A percentile compares a stretch with the other conserved stretches of the same genome.
These are phyloP conservation scores for Knufia petricola DNA, from an alignment of 2,329 filamentous ascomycete species.

Conservation along the genomic window DNA sequence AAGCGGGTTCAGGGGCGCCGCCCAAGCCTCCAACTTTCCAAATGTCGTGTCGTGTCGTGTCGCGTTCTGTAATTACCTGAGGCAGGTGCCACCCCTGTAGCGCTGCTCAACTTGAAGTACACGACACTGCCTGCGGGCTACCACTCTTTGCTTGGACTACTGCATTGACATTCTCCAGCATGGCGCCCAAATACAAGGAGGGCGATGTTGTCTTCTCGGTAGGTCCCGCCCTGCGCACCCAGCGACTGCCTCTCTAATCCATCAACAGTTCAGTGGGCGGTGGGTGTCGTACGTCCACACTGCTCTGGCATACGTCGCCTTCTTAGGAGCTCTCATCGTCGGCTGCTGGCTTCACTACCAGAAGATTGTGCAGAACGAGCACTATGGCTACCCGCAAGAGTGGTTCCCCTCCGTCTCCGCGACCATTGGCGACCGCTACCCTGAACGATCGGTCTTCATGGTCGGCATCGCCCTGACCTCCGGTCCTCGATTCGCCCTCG, in stretches of 20 bases:
- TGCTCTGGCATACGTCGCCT: slow-evolving; percentile 67
- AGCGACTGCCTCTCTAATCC: slow-evolving; percentile 17
- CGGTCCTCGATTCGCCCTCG: slow-evolving; percentile 81
- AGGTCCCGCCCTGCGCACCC: slow-evolving; percentile 25
- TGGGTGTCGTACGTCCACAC: slow-evolving; percentile 91
- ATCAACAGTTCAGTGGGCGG: slow-evolving; percentile 62
- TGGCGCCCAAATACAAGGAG: slow-evolving; percentile 54
- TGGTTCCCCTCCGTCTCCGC: slow-evolving; percentile 96
- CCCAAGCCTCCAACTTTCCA: no score
- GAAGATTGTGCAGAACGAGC: slow-evolving; percentile 97
- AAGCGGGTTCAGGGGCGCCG: no score
- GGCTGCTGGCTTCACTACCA: slow-evolving; percentile 78
- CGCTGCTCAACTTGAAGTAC: no score
- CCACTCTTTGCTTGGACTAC: slow-evolving; percentile 11
- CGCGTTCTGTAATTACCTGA: no score
- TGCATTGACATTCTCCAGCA: no score
- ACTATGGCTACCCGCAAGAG: slow-evolving; percentile 86
- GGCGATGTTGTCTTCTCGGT: slow-evolving; percentile 54
- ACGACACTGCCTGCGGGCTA: slow-evolving; percentile 9
- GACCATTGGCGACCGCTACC: slow-evolving; percentile 94
- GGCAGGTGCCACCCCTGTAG: no score
- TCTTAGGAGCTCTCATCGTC: slow-evolving; percentile 73
- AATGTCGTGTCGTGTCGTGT: no score
- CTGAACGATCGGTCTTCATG: slow-evolving; percentile 93
- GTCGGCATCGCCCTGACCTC: slow-evolving; percentile 95